A percentile compares a stretch with the other conserved stretches of the same genome.
Evolutionary conservation across 768 basidiomycete genomes (phyloP).

Genomic region (Austroboletus eburneus): DNA sequence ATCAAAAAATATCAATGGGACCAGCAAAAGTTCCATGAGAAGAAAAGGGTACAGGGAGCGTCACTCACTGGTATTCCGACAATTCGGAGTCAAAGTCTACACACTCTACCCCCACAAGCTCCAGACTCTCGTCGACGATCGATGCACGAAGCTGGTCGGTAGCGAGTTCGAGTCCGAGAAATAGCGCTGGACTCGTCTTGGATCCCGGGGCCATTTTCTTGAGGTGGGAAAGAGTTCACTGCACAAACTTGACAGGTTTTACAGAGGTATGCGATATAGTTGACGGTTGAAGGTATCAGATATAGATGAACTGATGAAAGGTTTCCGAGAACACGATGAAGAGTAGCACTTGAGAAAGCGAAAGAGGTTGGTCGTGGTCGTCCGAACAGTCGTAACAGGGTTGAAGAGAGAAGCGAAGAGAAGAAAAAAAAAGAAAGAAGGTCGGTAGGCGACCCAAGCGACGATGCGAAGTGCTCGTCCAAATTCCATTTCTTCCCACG

Average conservation of each 20-base stretch:
- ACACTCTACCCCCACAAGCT: slow-evolving; percentile 76
- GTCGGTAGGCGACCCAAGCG: slow-evolving; percentile 11
- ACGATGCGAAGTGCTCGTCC: slow-evolving; percentile 11
- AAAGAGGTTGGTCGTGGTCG: slow-evolving; percentile 11
- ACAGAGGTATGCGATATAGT: slow-evolving; percentile 12
- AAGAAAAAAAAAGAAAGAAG: slow-evolving; percentile 9
- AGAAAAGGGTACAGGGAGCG: slow-evolving; percentile 1
- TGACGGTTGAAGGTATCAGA: slow-evolving; percentile 28
- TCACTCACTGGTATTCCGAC: slow-evolving; percentile 74
- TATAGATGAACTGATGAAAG: slow-evolving; percentile 18
- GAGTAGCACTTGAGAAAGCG: slow-evolving; percentile 3
- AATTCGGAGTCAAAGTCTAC: slow-evolving; percentile 82
- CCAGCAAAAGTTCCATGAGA: neutral
- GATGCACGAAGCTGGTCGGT: slow-evolving; percentile 81
- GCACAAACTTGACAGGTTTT: slow-evolving; percentile 4
- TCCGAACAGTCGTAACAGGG: slow-evolving; percentile 27
- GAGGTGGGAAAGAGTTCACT: slow-evolving; percentile 4
- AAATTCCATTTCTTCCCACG: slow-evolving; percentile 29
- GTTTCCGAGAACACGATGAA: slow-evolving; percentile 10
- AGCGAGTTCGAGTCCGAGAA: slow-evolving; percentile 82
- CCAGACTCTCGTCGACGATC: slow-evolving; percentile 78
- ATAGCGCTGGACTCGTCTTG: slow-evolving; percentile 50
- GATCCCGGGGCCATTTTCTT: slow-evolving; percentile 31
- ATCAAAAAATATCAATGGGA: neutral
- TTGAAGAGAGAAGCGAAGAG: slow-evolving; percentile 11